Percentiles rank a stretch among this genome's conserved stretches.
Conservation (phyloP, 257 asterid species). For the Rubia yunnanensis region DNA sequence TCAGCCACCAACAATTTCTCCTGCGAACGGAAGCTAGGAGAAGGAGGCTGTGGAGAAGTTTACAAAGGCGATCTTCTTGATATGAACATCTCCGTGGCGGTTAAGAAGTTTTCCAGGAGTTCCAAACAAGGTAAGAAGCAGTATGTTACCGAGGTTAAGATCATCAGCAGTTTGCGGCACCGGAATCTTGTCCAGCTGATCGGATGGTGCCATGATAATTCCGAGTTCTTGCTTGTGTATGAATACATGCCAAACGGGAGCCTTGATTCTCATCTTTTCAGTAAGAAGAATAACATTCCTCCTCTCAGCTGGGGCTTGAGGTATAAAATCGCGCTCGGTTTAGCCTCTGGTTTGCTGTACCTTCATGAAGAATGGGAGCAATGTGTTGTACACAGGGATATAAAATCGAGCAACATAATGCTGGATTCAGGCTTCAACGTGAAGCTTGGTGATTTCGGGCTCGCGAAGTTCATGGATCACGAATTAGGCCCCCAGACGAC, state of each 20-base stretch:
- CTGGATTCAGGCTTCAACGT: constrained; percentile 27
- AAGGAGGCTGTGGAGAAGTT: constrained; percentile 33
- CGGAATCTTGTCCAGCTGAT: constrained; percentile 29
- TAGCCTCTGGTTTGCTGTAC: constrained; percentile 31
- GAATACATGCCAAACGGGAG: constrained; percentile 34
- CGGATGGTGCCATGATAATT: constrained; percentile 37
- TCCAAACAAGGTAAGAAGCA: constrained; percentile 34
- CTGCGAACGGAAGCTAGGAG: constrained; percentile 26
- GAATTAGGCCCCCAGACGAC: constrained; percentile 27
- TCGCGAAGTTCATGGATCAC: constrained; percentile 33
- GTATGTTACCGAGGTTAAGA: constrained; percentile 31
- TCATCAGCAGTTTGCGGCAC: constrained; percentile 29
- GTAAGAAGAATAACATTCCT: constrained; percentile 11
- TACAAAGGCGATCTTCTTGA: constrained; percentile 24
- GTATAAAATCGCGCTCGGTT: constrained; percentile 23
- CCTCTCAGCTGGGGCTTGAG: constrained; percentile 27
- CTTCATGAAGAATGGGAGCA: constrained; percentile 39
- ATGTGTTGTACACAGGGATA: constrained; percentile 33
- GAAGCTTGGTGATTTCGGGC: constrained; percentile 35
- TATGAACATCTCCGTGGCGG: constrained; percentile 27
- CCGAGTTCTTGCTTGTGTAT: constrained; percentile 31
- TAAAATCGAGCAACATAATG: constrained; percentile 34
- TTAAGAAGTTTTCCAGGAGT: constrained; percentile 26
- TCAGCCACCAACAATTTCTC: constrained; percentile 29
- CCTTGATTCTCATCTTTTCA: constrained; percentile 25